phyloP scores from a whole-genome alignment of 192 early-diverging fungal genomes.

The Umbelopsis sp. region DNA sequence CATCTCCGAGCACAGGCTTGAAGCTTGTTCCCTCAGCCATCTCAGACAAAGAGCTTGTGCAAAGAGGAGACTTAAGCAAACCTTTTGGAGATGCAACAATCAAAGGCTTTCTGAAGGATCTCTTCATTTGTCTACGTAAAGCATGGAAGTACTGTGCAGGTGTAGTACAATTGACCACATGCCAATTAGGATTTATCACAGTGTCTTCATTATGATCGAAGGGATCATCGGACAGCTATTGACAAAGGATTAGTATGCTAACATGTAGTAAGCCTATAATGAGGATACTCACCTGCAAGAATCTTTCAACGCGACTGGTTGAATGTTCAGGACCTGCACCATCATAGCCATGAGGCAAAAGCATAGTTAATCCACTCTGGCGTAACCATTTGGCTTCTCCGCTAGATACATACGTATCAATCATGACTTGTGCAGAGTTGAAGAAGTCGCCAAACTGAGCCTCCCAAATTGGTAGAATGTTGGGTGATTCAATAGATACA shows the following conservation, averaged over 20 bases:
- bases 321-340: slow-evolving; percentile 96
- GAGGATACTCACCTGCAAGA: slow-evolving; percentile 71
- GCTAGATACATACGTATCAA: slow-evolving; percentile 88
- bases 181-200: slow-evolving; percentile 87
- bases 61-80: slow-evolving; percentile 62
- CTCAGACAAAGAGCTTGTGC: slow-evolving; percentile 73
- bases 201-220: slow-evolving; percentile 59
- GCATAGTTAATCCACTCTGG: slow-evolving; percentile 89
- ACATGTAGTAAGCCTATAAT: slow-evolving; percentile 9
- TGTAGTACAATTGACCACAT: slow-evolving; percentile 89
- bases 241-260: neutral
- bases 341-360: slow-evolving; percentile 95
- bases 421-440: slow-evolving; percentile 94
- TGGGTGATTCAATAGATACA: slow-evolving; percentile 88
- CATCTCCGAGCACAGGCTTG: slow-evolving; percentile 77
- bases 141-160: slow-evolving; percentile 97
- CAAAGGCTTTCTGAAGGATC: slow-evolving; percentile 93
- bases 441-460: slow-evolving; percentile 99
- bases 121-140: slow-evolving; percentile 80
- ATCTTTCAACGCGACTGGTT: slow-evolving; percentile 89
- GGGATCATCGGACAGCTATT: slow-evolving; percentile 75
- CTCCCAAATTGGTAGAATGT: slow-evolving; percentile 92
- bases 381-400: slow-evolving; percentile 96
- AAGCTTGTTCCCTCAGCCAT: slow-evolving; percentile 88
- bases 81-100: slow-evolving; percentile 82